Conservation (phyloP, 306 rosid genomes). For the Styphnolobium japonicum region DNA sequence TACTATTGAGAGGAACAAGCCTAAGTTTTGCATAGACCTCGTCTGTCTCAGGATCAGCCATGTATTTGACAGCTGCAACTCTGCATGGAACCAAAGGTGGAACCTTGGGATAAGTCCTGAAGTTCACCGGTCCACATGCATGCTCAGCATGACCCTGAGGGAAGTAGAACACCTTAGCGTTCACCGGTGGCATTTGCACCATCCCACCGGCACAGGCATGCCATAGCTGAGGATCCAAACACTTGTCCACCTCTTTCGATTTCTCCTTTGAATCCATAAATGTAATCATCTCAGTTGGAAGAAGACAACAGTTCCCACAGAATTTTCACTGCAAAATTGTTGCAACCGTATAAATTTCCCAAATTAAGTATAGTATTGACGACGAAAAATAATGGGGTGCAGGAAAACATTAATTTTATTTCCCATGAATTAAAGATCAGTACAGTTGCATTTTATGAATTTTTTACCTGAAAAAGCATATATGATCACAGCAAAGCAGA, state of each 20-base stretch:
- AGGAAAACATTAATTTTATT: background rate
- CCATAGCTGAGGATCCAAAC: conserved; percentile 88
- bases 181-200: conserved; percentile 87
- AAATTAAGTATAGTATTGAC: background rate
- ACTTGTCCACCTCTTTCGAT: conserved; percentile 61
- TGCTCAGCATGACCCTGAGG: conserved; percentile 94
- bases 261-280: conserved; percentile 87
- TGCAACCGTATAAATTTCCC: conserved; percentile 18
- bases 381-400: background rate
- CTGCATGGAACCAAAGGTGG: conserved; percentile 65
- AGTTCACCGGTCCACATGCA: conserved; percentile 66
- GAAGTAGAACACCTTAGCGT: conserved; percentile 72
- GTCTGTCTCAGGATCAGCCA: conserved; percentile 89
- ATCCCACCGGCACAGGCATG: conserved; percentile 98
- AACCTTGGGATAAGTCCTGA: conserved; percentile 51
- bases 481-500: conserved; percentile 30
- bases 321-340: conserved; percentile 32
- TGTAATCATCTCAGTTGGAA: conserved; percentile 60
- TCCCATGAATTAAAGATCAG: conserved; percentile 7
- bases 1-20: conserved; percentile 47
- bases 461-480: conserved; percentile 42
- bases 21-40: conserved; percentile 74
- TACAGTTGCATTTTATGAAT: background rate
- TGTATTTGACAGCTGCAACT: conserved; percentile 57
- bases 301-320: background rate